Conservation (phyloP, 2,329 filamentous ascomycete species). For the Fusarium chuoi region DNA sequence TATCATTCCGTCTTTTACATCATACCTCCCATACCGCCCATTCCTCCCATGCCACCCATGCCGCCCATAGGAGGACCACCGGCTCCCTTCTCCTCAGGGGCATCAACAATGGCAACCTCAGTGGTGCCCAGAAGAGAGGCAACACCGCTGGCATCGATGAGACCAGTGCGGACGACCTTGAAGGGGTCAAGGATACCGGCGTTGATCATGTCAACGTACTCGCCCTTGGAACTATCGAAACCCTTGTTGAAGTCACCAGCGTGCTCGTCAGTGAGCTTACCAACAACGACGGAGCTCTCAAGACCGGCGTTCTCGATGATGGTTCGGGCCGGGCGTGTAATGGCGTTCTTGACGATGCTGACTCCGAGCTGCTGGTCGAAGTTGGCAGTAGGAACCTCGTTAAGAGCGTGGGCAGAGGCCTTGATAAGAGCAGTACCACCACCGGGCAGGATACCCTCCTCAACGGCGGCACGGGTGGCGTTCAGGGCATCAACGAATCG, state of each 20-base stretch:
- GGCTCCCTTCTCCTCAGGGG: slow-evolving; percentile 88
- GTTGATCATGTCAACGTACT: slow-evolving; percentile 98
- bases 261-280: slow-evolving; percentile 96
- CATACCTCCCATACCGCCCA: slow-evolving; percentile 67
- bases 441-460: slow-evolving; percentile 98
- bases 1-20: slow-evolving; percentile 59
- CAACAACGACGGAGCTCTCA: slow-evolving; percentile 95
- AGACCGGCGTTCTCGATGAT: slow-evolving; percentile 98
- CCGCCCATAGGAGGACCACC: slow-evolving; percentile 69
- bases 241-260: slow-evolving; percentile 96
- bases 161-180: slow-evolving; percentile 98
- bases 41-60: slow-evolving; percentile 72
- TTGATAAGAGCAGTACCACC: slow-evolving; percentile 98
- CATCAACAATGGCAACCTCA: slow-evolving; percentile 97
- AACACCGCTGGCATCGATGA: slow-evolving; percentile 94
- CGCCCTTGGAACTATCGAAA: slow-evolving; percentile 94
- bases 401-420: slow-evolving; percentile 89
- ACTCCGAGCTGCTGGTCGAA: slow-evolving; percentile 99
- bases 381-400: slow-evolving; percentile 86
- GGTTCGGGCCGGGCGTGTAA: slow-evolving; percentile 91
- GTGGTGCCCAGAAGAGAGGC: slow-evolving; percentile 97
- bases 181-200: slow-evolving; percentile 98
- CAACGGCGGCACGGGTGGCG: slow-evolving; percentile 96
- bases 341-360: slow-evolving; percentile 96
- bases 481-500: slow-evolving; percentile 98